phyloP scores from a whole-genome alignment of 2,329 filamentous ascomycete genomes.

The Parafenestella ontariensis region DNA sequence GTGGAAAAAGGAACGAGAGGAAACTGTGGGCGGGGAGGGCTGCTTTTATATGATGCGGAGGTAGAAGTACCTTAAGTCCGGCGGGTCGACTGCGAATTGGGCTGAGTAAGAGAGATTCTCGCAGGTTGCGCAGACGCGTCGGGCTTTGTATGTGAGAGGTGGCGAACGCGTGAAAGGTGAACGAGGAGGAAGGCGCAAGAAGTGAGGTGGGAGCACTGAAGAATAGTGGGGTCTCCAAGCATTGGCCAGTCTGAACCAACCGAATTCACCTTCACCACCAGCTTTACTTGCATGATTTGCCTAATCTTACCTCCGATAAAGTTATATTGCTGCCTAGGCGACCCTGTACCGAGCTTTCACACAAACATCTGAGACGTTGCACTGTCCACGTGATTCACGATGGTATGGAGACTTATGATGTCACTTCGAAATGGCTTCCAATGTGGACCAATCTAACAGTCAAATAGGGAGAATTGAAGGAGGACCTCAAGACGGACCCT shows the following conservation, averaged over 20 bases:
- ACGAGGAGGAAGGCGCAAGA: slow-evolving; percentile 25
- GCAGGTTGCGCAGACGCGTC: slow-evolving; percentile 22
- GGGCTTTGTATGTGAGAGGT: slow-evolving; percentile 22
- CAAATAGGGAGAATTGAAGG: slow-evolving; percentile 60
- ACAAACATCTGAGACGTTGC: background rate
- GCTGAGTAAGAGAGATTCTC: slow-evolving; percentile 16
- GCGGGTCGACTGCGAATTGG: slow-evolving; percentile 11
- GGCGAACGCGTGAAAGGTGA: slow-evolving; percentile 30
- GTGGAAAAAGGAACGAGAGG: slow-evolving; percentile 30
- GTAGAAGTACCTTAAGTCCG: slow-evolving; percentile 23
- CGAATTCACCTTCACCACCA: slow-evolving; percentile 16
- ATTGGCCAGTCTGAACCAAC: slow-evolving; percentile 26
- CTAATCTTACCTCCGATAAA: slow-evolving; percentile 7
- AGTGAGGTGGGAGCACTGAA: slow-evolving; percentile 35
- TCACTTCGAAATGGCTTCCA: slow-evolving; percentile 17
- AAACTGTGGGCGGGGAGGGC: slow-evolving; percentile 28
- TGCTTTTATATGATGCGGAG: slow-evolving; percentile 29
- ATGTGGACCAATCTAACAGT: slow-evolving; percentile 14
- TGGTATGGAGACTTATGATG: slow-evolving; percentile 38
- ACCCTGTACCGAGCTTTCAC: background rate
- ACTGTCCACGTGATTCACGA: slow-evolving; percentile 27
- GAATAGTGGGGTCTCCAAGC: slow-evolving; percentile 38
- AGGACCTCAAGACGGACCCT: slow-evolving; percentile 75
- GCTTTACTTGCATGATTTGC: background rate
- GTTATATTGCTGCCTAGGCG: background rate